Base-by-base conservation (phyloP, 345 rosid species). In the Arabidopsis suecica region DNA sequence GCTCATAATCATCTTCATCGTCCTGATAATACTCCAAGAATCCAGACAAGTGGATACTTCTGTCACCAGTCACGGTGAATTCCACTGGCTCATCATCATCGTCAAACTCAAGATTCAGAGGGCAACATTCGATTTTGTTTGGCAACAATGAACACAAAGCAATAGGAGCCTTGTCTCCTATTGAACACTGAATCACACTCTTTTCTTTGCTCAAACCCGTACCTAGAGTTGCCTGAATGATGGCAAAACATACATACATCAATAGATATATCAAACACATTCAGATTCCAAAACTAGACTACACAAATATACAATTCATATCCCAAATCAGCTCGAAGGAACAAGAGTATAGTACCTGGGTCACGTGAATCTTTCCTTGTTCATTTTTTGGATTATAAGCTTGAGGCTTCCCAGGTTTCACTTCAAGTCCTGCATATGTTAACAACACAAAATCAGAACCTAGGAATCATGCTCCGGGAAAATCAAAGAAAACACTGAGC, bases 11-110 rank as follows among this genome's bases (percentile, higher is more conserved):
- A 60, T 37, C 65, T 16, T 58, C 5, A 68, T 81, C 85, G 36
- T 83, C 85, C 63, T 84, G 87, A 30, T 81, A 85, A 33, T 76
- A 69, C 70, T 82, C 83, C 79, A 93, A 83, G 82, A 84, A 91
- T 51, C 99, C 99, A 71, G 93, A 83, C 1, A 96, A 84, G 82
- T 96, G 96, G 71, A 96, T 84, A 88, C 97, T 96, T 65, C 83
- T 82, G 9, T 78, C 28, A 47, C 99, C 99, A 62, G 85, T 73
- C 34, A 91, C 96, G 0, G 89, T 88, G 82, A 96, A 93, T 13
- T 86, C 83, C 38, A 93, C 91, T 1, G 81, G 14, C 73, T 89
- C 97, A 68, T 96, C 97, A 10, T 83, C 86, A 50, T 87, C 85
- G 0, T 81, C 83, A 68, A 96, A 87, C 71, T 89, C 94, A 61